phyloP scores from a whole-genome alignment of 1,139 yeast genomes.

The Taiozyma sp. region DNA sequence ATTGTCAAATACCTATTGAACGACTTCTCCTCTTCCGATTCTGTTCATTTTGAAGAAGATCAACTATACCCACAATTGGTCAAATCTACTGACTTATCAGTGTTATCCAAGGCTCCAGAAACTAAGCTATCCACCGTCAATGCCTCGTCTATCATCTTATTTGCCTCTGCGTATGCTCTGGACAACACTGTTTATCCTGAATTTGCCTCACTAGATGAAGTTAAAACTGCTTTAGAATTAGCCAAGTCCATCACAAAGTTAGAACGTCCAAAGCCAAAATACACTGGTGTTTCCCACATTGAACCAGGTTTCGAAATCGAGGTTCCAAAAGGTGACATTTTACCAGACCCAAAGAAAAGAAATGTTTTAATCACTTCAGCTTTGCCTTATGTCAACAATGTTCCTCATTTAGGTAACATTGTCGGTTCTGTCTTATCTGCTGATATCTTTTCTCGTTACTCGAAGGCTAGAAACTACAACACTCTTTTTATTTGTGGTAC shows the following conservation, averaged over 20 bases:
- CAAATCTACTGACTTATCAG: conserved; percentile 17
- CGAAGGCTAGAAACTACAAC: conserved; percentile 84
- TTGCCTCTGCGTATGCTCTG: conserved; percentile 31
- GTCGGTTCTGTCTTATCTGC: conserved; percentile 94
- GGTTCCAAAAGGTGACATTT: conserved; percentile 31
- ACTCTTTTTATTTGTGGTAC: conserved; percentile 91
- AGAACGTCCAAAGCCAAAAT: conserved; percentile 35
- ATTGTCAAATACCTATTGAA: conserved; percentile 64
- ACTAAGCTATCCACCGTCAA: conserved; percentile 19
- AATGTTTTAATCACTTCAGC: conserved; percentile 93
- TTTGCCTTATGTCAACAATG: conserved; percentile 94
- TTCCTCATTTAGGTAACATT: conserved; percentile 96
- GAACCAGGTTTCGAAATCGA: conserved; percentile 37
- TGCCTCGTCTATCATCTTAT: conserved; percentile 29
- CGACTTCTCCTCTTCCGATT: conserved; percentile 36
- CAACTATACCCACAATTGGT: conserved; percentile 25
- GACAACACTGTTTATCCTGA: conserved; percentile 25
- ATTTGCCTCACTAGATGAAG: conserved; percentile 31
- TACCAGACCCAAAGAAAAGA: conserved; percentile 54
- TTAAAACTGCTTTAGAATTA: conserved; percentile 36
- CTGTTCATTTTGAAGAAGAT: conserved; percentile 32
- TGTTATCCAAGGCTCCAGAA: conserved; percentile 19
- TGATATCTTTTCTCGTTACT: conserved; percentile 88
- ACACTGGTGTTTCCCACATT: conserved; percentile 54
- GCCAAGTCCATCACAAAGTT: conserved; percentile 28